A percentile compares a stretch with the other conserved stretches of the same genome.
phyloP scores from a whole-genome alignment of 2,329 filamentous ascomycete genomes.

The Aspergillus neoniger region DNA sequence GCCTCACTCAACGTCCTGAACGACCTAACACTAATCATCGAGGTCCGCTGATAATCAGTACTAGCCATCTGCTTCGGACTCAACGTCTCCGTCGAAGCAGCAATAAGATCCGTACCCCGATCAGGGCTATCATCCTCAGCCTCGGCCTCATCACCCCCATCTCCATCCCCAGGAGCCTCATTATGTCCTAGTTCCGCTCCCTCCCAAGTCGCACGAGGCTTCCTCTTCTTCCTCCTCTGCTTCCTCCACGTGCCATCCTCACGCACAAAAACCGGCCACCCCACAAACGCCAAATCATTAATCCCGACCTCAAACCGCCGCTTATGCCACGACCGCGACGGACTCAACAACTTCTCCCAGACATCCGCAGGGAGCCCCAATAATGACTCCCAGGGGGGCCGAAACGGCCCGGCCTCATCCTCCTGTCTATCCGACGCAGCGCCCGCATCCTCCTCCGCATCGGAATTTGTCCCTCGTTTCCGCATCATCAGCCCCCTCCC shows the following conservation, averaged over 20 bases:
- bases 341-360: slow-evolving; percentile 77
- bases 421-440: slow-evolving; percentile 32
- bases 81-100: slow-evolving; percentile 31
- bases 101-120: slow-evolving; percentile 34
- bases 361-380: slow-evolving; percentile 74
- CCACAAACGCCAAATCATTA: slow-evolving; percentile 76
- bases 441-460: slow-evolving; percentile 37
- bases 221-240: slow-evolving; percentile 54
- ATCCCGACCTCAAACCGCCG: slow-evolving; percentile 78
- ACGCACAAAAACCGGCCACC: slow-evolving; percentile 79
- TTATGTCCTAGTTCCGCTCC: slow-evolving; percentile 39
- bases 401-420: slow-evolving; percentile 24
- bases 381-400: slow-evolving; percentile 59
- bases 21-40: slow-evolving; percentile 23
- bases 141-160: slow-evolving; percentile 24
- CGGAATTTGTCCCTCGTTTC: slow-evolving; percentile 34
- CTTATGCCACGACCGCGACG: slow-evolving; percentile 75
- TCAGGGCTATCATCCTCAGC: slow-evolving; percentile 35
- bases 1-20: slow-evolving; percentile 27
- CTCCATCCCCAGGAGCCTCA: slow-evolving; percentile 36
- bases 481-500: slow-evolving; percentile 29
- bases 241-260: slow-evolving; percentile 77
- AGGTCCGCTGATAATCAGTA: slow-evolving; percentile 28
- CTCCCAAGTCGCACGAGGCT: slow-evolving; percentile 34
- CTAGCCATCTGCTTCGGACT: slow-evolving; percentile 26